Percentiles rank a stretch among this genome's conserved stretches.
These are phyloP conservation scores for Candida fluviatilis DNA, from an alignment of 805 yeast genomes.

Conservation along the genomic window DNA sequence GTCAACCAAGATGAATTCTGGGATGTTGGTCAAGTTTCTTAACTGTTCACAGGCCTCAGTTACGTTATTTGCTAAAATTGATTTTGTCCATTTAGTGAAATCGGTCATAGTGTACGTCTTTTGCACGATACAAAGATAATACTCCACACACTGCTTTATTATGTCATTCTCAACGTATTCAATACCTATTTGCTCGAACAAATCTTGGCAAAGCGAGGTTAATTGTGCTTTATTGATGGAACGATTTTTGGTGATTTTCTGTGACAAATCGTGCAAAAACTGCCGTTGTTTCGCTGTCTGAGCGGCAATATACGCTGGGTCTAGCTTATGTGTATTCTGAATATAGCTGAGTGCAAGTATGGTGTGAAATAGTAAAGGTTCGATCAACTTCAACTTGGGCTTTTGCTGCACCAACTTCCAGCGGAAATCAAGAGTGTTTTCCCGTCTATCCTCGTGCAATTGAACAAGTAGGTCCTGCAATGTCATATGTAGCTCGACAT, in stretches of 20 bases:
- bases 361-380: constrained; percentile 13
- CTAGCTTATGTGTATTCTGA: background rate
- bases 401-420: constrained; percentile 2
- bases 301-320: background rate
- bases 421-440: constrained; percentile 3
- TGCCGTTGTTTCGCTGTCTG: background rate
- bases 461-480: constrained; percentile 10
- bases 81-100: constrained; percentile 25
- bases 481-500: constrained; percentile 8
- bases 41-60: constrained; percentile 29
- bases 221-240: background rate
- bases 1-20: constrained; percentile 37
- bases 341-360: constrained; percentile 8
- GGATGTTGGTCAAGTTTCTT: constrained; percentile 25
- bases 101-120: constrained; percentile 6
- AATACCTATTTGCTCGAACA: background rate
- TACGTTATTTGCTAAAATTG: constrained; percentile 27
- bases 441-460: constrained; percentile 8
- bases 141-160: background rate
- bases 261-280: no score
- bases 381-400: constrained; percentile 9
- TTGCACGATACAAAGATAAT: background rate
- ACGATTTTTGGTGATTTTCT: no score
- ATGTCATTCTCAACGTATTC: background rate
- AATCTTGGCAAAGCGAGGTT: background rate